Evolutionary conservation across 129 eudicot genomes (phyloP).

Genomic region (Flaveria robusta): DNA sequence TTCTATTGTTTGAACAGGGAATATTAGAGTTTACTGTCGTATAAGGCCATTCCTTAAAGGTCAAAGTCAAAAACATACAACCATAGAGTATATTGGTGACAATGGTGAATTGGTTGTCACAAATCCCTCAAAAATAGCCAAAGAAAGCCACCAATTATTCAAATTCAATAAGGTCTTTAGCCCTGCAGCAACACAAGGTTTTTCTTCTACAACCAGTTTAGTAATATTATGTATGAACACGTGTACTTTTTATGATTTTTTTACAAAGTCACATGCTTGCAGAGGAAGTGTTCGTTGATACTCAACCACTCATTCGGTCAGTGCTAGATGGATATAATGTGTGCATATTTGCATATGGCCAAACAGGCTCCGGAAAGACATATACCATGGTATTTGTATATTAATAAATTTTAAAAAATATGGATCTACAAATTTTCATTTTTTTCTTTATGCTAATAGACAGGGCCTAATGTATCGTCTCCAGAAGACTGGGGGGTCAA

Average conservation of each 20-base stretch:
- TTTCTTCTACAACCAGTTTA: neutral
- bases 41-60: conserved; percentile 82
- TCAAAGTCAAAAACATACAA: conserved; percentile 58
- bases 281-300: conserved; percentile 86
- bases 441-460: conserved; percentile 39
- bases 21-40: conserved; percentile 87
- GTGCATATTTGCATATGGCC: conserved; percentile 93
- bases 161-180: conserved; percentile 80
- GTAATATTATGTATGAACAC: neutral
- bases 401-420: neutral
- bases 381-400: conserved; percentile 70
- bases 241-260: neutral
- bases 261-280: conserved; percentile 24
- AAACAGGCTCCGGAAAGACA: conserved; percentile 93
- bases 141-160: conserved; percentile 69
- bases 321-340: conserved; percentile 90
- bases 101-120: conserved; percentile 76
- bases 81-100: conserved; percentile 77
- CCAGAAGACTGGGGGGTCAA: conserved; percentile 88
- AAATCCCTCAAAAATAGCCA: conserved; percentile 74
- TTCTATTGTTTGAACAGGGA: conserved; percentile 51
- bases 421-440: neutral
- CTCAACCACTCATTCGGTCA: conserved; percentile 79
- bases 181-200: conserved; percentile 87
- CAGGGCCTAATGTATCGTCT: conserved; percentile 69